phyloP scores from a whole-genome alignment of 2,329 filamentous ascomycete genomes.

The Penicillium sp. region DNA sequence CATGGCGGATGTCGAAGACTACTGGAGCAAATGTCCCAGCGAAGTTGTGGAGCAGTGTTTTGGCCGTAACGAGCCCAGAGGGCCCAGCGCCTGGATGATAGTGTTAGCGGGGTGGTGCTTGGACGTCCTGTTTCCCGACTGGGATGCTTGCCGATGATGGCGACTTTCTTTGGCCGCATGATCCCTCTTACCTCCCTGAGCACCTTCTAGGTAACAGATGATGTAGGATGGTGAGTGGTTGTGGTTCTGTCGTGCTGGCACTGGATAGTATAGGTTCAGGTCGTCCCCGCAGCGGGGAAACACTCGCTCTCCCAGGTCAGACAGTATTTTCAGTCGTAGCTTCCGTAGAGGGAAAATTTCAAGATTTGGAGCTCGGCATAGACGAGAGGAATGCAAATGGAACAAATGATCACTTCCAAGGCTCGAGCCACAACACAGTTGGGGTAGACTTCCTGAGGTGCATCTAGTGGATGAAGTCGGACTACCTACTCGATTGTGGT shows the following conservation, averaged over 20 bases:
- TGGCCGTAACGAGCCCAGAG: constrained; percentile 64
- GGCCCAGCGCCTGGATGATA: constrained; percentile 57
- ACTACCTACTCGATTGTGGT: neutral
- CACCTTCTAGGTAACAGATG: neutral
- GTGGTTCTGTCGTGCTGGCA: neutral
- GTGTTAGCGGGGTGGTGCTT: constrained; percentile 6
- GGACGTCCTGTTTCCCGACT: neutral
- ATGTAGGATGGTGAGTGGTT: neutral
- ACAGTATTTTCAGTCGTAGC: neutral
- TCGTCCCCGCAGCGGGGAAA: neutral
- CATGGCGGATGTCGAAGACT: constrained; percentile 61
- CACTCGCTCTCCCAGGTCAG: neutral
- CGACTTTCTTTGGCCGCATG: constrained; percentile 44
- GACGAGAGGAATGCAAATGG: neutral
- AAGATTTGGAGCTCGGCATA: neutral
- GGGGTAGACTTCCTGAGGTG: no score
- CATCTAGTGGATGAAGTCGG: neutral
- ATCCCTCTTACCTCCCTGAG: neutral
- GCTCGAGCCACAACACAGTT: neutral
- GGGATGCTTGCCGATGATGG: constrained; percentile 46
- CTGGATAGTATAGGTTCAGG: neutral
- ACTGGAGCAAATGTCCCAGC: constrained; percentile 59
- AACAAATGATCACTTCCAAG: neutral
- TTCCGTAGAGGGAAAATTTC: no score
- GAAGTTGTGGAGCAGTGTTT: constrained; percentile 62